Percentiles rank a stretch among this genome's conserved stretches.
phyloP scores from a whole-genome alignment of 352 stramenopile genomes.

The Phytophthora ohioensis region DNA sequence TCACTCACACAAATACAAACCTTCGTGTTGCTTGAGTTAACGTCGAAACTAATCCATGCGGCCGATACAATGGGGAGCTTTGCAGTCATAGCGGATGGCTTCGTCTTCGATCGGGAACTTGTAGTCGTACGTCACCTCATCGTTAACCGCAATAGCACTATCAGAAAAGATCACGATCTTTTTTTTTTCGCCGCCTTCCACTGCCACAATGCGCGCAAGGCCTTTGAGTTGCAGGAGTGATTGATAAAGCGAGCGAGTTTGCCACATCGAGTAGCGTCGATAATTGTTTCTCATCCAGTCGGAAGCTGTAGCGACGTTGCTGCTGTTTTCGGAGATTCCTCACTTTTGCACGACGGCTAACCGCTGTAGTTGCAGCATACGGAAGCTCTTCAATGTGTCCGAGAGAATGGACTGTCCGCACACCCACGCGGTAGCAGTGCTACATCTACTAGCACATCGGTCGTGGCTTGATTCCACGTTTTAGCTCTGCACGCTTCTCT shows the following conservation, averaged over 20 bases:
- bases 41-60: slow-evolving; percentile 92
- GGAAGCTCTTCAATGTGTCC: slow-evolving; percentile 83
- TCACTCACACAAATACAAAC: not conserved
- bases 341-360: slow-evolving; percentile 57
- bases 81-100: slow-evolving; percentile 94
- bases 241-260: slow-evolving; percentile 98
- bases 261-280: slow-evolving; percentile 94
- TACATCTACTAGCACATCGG: slow-evolving; percentile 53
- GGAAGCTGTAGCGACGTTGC: slow-evolving; percentile 28
- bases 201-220: slow-evolving; percentile 90
- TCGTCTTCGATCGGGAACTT: slow-evolving; percentile 98
- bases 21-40: not conserved
- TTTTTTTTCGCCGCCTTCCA: slow-evolving; percentile 87
- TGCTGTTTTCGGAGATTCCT: slow-evolving; percentile 51
- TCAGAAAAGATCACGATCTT: slow-evolving; percentile 98
- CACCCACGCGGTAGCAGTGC: slow-evolving; percentile 33
- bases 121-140: slow-evolving; percentile 98
- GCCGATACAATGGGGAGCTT: slow-evolving; percentile 94
- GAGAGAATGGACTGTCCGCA: slow-evolving; percentile 84
- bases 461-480: slow-evolving; percentile 50
- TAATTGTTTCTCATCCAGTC: slow-evolving; percentile 94
- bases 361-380: slow-evolving; percentile 72
- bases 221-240: slow-evolving; percentile 95
- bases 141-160: slow-evolving; percentile 88
- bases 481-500: slow-evolving; percentile 58